Conservation (phyloP, 2,329 filamentous ascomycete genomes). For the Tolypocladium album region DNA sequence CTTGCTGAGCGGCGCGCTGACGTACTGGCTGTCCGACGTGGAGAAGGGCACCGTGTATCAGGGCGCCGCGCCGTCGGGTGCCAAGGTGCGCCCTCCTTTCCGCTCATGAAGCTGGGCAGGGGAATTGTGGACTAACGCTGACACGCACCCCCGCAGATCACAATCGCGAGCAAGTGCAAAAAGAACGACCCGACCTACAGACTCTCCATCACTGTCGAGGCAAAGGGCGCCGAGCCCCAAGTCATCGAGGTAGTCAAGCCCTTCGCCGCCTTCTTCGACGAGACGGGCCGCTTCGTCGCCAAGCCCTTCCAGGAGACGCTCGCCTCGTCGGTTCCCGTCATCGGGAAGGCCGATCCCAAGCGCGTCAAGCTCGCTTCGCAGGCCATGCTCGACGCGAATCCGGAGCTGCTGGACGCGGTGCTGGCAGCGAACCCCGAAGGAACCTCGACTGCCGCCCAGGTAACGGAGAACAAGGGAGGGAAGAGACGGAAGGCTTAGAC, state of each 20-base stretch:
- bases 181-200: conserved; percentile 79
- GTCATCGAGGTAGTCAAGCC: conserved; percentile 47
- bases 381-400: conserved; percentile 26
- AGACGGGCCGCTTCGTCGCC: conserved; percentile 58
- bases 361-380: conserved; percentile 29
- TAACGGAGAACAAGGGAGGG: conserved; percentile 27
- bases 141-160: conserved; percentile 41
- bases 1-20: conserved; percentile 65
- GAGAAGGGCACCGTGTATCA: conserved; percentile 78
- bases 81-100: conserved; percentile 39
- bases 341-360: conserved; percentile 57
- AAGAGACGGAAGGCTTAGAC: conserved; percentile 35
- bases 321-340: conserved; percentile 52
- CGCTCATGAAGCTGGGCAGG: neutral
- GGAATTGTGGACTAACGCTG: neutral
- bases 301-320: conserved; percentile 71
- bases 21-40: conserved; percentile 73
- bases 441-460: conserved; percentile 19
- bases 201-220: conserved; percentile 50
- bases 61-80: conserved; percentile 55
- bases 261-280: conserved; percentile 71
- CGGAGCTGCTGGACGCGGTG: conserved; percentile 39
- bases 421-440: conserved; percentile 23
- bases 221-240: conserved; percentile 25
- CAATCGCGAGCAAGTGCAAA: conserved; percentile 59